Conservation (phyloP, 2,329 filamentous ascomycete species). For the Pleoardoris graminearum region DNA sequence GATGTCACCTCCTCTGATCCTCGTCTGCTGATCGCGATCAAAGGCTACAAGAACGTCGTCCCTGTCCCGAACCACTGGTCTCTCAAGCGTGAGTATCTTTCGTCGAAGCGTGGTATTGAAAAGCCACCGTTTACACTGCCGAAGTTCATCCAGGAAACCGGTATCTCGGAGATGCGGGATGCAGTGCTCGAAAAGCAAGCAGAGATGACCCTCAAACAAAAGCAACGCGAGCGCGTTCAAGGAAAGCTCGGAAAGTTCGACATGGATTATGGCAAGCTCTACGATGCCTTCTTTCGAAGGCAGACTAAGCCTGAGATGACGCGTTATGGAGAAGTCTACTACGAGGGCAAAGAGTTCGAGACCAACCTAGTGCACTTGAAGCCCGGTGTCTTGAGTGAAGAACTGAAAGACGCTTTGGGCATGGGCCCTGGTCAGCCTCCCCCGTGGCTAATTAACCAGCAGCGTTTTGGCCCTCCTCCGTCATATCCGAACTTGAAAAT, state of each 20-base stretch:
- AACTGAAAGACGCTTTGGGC: constrained; percentile 87
- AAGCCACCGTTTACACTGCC: constrained; percentile 91
- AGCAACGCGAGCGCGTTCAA: constrained; percentile 89
- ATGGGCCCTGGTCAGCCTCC: constrained; percentile 92
- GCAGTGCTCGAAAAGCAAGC: constrained; percentile 95
- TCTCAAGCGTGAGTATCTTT: constrained; percentile 93
- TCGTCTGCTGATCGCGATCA: constrained; percentile 87
- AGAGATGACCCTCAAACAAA: constrained; percentile 88
- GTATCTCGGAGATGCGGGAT: constrained; percentile 97
- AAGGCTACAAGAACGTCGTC: constrained; percentile 91
- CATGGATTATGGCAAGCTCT: constrained; percentile 97
- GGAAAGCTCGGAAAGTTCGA: constrained; percentile 97
- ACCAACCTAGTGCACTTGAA: constrained; percentile 89
- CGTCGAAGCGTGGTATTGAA: constrained; percentile 94
- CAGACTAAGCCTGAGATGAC: constrained; percentile 95
- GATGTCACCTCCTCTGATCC: constrained; percentile 92
- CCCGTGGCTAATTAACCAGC: constrained; percentile 96
- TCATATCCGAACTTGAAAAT: constrained; percentile 96
- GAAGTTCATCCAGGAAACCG: constrained; percentile 96
- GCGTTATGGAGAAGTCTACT: constrained; percentile 97
- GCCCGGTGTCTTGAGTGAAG: constrained; percentile 86
- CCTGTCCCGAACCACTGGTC: constrained; percentile 95
- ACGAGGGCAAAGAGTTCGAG: constrained; percentile 97
- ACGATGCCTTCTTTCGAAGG: constrained; percentile 97
- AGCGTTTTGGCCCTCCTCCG: constrained; percentile 88